Percentiles rank a stretch among this genome's conserved stretches.
phyloP scores from a whole-genome alignment of 805 yeast genomes.

The Kazachstania psychrophila region DNA sequence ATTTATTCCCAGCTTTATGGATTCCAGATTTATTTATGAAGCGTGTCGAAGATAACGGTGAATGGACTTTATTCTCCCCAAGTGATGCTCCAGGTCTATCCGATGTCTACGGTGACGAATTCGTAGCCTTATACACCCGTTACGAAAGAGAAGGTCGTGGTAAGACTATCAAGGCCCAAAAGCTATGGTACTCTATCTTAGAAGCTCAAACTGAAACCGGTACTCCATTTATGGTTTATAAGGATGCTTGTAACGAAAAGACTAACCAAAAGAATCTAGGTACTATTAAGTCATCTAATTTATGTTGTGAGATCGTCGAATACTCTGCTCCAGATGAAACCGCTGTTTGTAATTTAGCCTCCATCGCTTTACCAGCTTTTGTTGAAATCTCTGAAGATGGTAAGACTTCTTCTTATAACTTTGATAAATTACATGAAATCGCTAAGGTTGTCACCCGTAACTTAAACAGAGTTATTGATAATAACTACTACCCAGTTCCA shows the following conservation, averaged over 20 bases:
- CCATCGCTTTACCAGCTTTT: constrained; percentile 76
- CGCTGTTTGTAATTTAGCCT: constrained; percentile 90
- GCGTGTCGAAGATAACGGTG: constrained; percentile 67
- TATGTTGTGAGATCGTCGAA: constrained; percentile 89
- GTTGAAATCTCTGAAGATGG: constrained; percentile 38
- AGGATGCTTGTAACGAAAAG: constrained; percentile 79
- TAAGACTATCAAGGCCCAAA: constrained; percentile 70
- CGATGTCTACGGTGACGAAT: constrained; percentile 78
- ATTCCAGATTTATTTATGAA: constrained; percentile 88
- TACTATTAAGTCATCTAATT: constrained; percentile 79
- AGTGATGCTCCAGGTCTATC: constrained; percentile 75
- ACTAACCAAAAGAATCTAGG: constrained; percentile 89
- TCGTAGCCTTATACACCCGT: constrained; percentile 52
- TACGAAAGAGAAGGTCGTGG: constrained; percentile 61
- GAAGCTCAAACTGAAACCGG: constrained; percentile 95
- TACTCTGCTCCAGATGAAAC: constrained; percentile 81
- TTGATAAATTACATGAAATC: constrained; percentile 60
- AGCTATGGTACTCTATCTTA: constrained; percentile 76
- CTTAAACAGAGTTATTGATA: constrained; percentile 73
- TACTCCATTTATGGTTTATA: constrained; percentile 85
- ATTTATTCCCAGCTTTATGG: constrained; percentile 86
- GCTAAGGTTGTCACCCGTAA: constrained; percentile 69
- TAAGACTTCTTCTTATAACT: constrained; percentile 49
- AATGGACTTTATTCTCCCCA: constrained; percentile 86
- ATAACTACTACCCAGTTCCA: constrained; percentile 71